Base-by-base conservation (phyloP, 2,329 filamentous ascomycete species). In the Beauveria rudraprayagi region DNA sequence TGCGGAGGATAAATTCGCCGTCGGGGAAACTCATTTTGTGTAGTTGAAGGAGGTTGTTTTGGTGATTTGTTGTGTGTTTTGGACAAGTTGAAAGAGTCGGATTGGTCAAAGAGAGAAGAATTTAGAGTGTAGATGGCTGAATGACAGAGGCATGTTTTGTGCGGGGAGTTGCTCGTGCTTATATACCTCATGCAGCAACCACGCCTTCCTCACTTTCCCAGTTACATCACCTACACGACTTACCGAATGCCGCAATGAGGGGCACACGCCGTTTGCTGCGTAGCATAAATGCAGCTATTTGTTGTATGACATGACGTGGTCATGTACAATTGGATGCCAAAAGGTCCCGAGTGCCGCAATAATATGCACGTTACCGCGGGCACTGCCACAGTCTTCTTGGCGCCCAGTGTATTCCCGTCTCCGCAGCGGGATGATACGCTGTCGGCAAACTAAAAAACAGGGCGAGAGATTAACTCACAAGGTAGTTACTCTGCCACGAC, bases 321-420 rank as follows among this genome's bases (percentile, higher is more conserved):
- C 40, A 55, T 40, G 53, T 11, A 30, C 53, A 55, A 55, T 55
- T 55, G 37, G 53, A 55, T 26, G 37, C 16, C 37, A 30, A 22
- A 44, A 28, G 40, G 40, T 22, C 40, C 40, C 40, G 53, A 55
- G 53, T 30, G 24, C 53, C 53, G 52, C 52, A 55, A 55, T 55
- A 55, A 44, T 55, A 55, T 55, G 53, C 53, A 55, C 28, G 40
- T 55, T 30, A 30, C 53, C 53, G 40, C 53, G 16, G 40, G 40
- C 53, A 55, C 53, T 55, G 53, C 53, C 53, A 44, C 53, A 44
- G 53, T 51, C 16, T 55, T 26, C 53, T 55, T 55, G 53, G 53
- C 53, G 40, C 16, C 40, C n/a, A 52, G 52, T 22, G 9, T 9
- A 19, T 51, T 19, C 22, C 52, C 22, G 37, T 6, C 53, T 55